Conservation (phyloP, 345 rosid genomes). For the Laguncularia racemosa region DNA sequence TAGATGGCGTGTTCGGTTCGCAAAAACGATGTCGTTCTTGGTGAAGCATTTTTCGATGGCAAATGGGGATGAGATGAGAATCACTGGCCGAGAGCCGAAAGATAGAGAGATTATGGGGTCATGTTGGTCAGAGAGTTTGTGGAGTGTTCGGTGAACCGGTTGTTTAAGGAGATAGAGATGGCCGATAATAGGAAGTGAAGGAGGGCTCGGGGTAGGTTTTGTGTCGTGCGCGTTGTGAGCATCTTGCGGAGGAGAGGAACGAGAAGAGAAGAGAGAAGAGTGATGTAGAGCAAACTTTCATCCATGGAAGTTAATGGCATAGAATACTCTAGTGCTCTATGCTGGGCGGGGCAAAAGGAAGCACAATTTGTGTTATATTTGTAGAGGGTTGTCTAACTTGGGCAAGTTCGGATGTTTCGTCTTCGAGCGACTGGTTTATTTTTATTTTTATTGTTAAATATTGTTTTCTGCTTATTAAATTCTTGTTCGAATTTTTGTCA, state of each 20-base stretch:
- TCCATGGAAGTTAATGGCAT: too few species aligned
- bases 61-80: constrained; percentile 7
- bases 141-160: constrained; percentile 14
- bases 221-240: neutral
- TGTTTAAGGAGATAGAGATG: constrained; percentile 18
- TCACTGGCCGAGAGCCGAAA: constrained; percentile 8
- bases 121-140: neutral
- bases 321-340: too few species aligned
- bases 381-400: too few species aligned
- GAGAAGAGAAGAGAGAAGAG: neutral
- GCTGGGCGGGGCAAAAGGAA: too few species aligned
- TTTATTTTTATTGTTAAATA: too few species aligned
- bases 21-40: constrained; percentile 14
- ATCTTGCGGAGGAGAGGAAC: constrained; percentile 3
- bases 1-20: constrained; percentile 10
- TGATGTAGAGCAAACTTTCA: neutral
- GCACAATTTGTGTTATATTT: too few species aligned
- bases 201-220: constrained; percentile 12
- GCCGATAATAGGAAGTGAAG: constrained; percentile 13
- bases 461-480: too few species aligned
- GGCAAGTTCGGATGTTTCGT: too few species aligned
- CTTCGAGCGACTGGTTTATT: too few species aligned
- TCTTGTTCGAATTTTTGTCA: too few species aligned
- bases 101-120: constrained; percentile 12
- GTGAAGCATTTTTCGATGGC: constrained; percentile 20